phyloP scores from a whole-genome alignment of 257 asterid genomes.

The Linderniella brevidens region DNA sequence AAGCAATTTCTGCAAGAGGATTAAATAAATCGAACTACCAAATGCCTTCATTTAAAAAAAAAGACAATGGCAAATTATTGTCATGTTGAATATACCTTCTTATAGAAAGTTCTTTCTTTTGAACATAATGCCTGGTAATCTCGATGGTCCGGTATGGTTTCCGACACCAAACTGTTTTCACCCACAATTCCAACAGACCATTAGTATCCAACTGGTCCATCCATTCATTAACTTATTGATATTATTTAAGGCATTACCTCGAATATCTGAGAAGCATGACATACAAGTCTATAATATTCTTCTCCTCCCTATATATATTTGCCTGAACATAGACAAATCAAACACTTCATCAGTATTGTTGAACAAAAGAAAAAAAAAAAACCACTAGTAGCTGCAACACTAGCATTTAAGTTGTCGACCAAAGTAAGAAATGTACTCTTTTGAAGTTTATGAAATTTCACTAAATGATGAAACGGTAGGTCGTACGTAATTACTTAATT shows the following conservation, averaged over 20 bases:
- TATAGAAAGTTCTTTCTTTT: constrained; percentile 31
- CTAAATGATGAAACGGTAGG: too few species aligned
- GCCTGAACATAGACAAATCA: constrained; percentile 27
- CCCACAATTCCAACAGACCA: too few species aligned
- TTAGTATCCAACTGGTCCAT: too few species aligned
- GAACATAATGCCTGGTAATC: constrained; percentile 41
- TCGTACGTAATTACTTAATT: background rate
- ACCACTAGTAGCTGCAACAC: too few species aligned
- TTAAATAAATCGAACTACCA: constrained; percentile 9
- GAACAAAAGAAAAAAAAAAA: constrained; percentile 6
- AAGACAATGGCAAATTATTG: background rate
- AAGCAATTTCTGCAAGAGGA: constrained; percentile 33
- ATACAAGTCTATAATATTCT: constrained; percentile 58
- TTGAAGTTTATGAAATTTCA: too few species aligned
- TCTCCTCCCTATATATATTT: constrained; percentile 60
- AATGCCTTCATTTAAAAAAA: constrained; percentile 10
- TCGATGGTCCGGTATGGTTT: constrained; percentile 68
- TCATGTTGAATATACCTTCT: constrained; percentile 32
- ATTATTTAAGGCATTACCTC: constrained; percentile 26
- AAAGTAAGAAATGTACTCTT: too few species aligned
- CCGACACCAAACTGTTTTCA: constrained; percentile 63
- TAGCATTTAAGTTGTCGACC: too few species aligned
- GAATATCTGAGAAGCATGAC: constrained; percentile 61
- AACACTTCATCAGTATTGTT: background rate
- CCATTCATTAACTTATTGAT: too few species aligned